Base-by-base conservation (phyloP, 345 rosid genomes). In the Dimocarpus longan region DNA sequence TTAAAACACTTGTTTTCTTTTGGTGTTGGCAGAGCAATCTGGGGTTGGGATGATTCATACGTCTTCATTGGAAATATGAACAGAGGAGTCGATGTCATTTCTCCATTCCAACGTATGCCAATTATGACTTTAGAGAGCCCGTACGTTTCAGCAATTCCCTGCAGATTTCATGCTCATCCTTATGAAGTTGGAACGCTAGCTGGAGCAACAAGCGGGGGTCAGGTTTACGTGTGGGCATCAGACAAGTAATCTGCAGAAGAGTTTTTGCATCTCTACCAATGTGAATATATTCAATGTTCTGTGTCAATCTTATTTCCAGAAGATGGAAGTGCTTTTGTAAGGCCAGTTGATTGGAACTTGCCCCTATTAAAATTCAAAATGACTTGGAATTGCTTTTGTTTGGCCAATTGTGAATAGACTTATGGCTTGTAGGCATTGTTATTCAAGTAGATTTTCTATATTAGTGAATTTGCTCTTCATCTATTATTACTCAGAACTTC, bases 21-120 rank as follows among this genome's bases (percentile, higher is more conserved):
- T 65, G 66, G 57, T 50, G 62, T 57, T 26, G 52, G 72, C 90
- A 93, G 95, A 84, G 94, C 89, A 42, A 86, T 86, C 43, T 93
- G 98, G 98, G 99, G 98, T 7, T 95, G 99, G 99, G 96, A 92
- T 80, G 99, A 93, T 83, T 87, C 93, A 21, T 78, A 73, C 72
- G 28, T 95, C 74, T 93, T 85, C 87, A 80, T 89, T 0, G 99
- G 93, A 71, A 92, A 89, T 65, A 75, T 85, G 87, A 82, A 80
- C 62, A 87, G 85, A 81, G 89, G 84, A 74, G 89, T 95, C 9
- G 96, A 93, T 86, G 90, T 92, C 64, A 88, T 93, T 78, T 91
- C 91, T 73, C 70, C 81, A 1, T 54, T 74, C 16, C 75, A 62
- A 76, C 75, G 77, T 60, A 83, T 69, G 86, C 66, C 70, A 66